These are phyloP conservation scores for Basipetospora chlamydospora DNA, from an alignment of 2,329 filamentous ascomycete species.

Conservation along the genomic window DNA sequence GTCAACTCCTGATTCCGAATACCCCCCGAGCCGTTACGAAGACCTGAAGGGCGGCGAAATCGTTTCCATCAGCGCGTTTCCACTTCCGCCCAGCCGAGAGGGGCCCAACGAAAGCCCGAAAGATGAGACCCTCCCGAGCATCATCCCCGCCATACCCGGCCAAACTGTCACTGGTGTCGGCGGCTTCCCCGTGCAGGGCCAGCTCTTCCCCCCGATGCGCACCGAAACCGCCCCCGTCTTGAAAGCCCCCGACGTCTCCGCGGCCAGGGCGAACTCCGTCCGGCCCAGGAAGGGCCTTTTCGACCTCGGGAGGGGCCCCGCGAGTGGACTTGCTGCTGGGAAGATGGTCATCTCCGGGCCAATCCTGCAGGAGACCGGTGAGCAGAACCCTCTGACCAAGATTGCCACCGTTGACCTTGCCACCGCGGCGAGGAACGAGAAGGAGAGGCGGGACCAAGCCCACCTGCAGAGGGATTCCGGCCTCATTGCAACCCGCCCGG, in stretches of 20 bases:
- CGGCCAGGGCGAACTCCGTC: constrained; percentile 8
- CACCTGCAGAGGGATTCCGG: constrained; percentile 16
- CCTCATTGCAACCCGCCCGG: constrained; percentile 20
- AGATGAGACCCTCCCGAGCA: constrained; percentile 19
- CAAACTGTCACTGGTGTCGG: constrained; percentile 21
- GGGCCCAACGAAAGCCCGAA: constrained; percentile 12
- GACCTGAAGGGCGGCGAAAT: constrained; percentile 29
- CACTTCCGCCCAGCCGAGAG: constrained; percentile 10
- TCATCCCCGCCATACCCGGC: constrained; percentile 21
- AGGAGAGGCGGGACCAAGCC: constrained; percentile 23
- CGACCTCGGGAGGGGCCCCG: background rate
- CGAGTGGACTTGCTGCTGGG: constrained; percentile 11
- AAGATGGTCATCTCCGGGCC: constrained; percentile 36
- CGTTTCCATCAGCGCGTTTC: constrained; percentile 21
- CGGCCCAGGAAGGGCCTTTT: constrained; percentile 10
- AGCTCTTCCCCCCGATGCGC: constrained; percentile 27
- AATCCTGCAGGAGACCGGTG: constrained; percentile 22
- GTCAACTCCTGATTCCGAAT: constrained; percentile 27
- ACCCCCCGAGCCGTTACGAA: constrained; percentile 31
- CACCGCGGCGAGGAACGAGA: constrained; percentile 32
- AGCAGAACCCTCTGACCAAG: constrained; percentile 25
- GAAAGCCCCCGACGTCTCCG: constrained; percentile 7
- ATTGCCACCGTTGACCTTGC: constrained; percentile 35
- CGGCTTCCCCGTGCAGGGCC: constrained; percentile 23
- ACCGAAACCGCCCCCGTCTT: constrained; percentile 11